phyloP scores from a whole-genome alignment of 192 early-diverging fungal genomes.

The Mortierella alpina region DNA sequence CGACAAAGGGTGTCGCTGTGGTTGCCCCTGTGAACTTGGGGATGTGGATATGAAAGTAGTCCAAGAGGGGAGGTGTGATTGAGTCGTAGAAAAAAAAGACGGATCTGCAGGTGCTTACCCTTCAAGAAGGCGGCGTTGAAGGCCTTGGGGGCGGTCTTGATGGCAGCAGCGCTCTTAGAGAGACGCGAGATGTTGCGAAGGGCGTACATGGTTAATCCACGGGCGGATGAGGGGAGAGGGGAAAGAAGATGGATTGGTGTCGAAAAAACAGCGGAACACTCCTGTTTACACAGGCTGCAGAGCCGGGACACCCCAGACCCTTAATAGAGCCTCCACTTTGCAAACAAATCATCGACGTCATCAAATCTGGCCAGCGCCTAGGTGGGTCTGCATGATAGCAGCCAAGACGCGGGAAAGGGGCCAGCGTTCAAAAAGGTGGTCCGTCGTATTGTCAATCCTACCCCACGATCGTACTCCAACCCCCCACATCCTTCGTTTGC shows the following conservation, averaged over 20 bases:
- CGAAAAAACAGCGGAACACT: slow-evolving; percentile 35
- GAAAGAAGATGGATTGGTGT: slow-evolving; percentile 43
- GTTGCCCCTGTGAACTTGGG: no score
- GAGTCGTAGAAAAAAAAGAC: background rate
- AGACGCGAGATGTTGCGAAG: slow-evolving; percentile 60
- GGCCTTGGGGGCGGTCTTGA: slow-evolving; percentile 56
- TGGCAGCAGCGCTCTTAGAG: slow-evolving; percentile 54
- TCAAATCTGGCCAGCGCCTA: no score
- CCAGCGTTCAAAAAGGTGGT: no score
- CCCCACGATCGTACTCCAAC: no score
- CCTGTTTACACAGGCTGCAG: background rate
- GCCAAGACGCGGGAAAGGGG: no score
- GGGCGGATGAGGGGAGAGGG: slow-evolving; percentile 33
- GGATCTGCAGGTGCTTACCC: slow-evolving; percentile 31
- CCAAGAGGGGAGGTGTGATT: background rate
- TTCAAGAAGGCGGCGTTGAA: slow-evolving; percentile 58
- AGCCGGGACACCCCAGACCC: background rate
- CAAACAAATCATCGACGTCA: no score
- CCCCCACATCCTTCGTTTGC: no score
- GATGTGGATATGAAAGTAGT: no score
- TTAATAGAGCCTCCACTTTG: background rate
- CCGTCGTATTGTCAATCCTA: no score
- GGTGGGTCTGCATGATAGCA: no score
- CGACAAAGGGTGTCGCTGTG: no score
- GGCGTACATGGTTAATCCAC: slow-evolving; percentile 56